Percentiles rank a stretch among this genome's conserved stretches.
These are phyloP conservation scores for Aciculosporium take DNA, from an alignment of 2,329 filamentous ascomycete genomes.

Conservation along the genomic window DNA sequence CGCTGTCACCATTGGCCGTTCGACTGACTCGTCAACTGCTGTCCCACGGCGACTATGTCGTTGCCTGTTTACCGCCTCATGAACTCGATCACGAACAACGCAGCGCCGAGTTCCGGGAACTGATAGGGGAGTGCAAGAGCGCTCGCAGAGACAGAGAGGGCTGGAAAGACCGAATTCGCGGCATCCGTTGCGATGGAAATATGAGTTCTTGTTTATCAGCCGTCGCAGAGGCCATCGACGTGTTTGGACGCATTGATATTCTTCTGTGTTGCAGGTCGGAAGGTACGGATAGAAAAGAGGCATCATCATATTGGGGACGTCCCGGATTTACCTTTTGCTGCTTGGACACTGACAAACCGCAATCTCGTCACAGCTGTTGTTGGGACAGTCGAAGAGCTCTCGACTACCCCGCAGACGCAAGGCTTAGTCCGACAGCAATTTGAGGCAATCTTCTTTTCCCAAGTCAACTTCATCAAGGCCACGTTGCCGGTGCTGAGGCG, in stretches of 20 bases:
- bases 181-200: constrained; percentile 49
- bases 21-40: constrained; percentile 70
- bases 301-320: background rate
- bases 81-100: constrained; percentile 67
- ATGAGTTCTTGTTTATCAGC: constrained; percentile 69
- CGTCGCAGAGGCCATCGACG: constrained; percentile 69
- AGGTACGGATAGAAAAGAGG: constrained; percentile 33
- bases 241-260: constrained; percentile 81
- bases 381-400: constrained; percentile 81
- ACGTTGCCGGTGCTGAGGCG: constrained; percentile 64
- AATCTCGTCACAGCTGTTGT: constrained; percentile 49
- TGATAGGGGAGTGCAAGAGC: constrained; percentile 57
- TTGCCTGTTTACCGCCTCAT: constrained; percentile 64
- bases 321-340: background rate
- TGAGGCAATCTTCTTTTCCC: constrained; percentile 87
- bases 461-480: constrained; percentile 91
- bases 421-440: constrained; percentile 83
- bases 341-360: background rate
- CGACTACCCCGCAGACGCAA: constrained; percentile 54
- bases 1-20: constrained; percentile 71
- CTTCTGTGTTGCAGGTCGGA: constrained; percentile 80
- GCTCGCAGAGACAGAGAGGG: constrained; percentile 51
- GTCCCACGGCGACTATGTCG: constrained; percentile 81
- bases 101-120: constrained; percentile 64
- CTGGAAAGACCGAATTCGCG: constrained; percentile 65